Evolutionary conservation across 441 rosid genomes (phyloP).

Genomic region (Adansonia madagascariensis): DNA sequence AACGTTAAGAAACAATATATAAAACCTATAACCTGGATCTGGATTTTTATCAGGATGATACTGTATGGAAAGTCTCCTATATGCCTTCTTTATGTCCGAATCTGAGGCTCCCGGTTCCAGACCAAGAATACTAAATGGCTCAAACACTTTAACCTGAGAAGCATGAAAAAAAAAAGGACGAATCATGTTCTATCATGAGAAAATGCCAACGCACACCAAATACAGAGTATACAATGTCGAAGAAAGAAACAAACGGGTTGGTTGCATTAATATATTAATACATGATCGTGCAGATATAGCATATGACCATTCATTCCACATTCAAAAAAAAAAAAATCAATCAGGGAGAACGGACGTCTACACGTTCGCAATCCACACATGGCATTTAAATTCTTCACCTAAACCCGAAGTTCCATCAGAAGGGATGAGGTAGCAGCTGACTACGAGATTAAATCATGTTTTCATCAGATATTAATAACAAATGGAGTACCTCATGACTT

Average conservation of each 20-base stretch:
- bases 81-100: conserved; percentile 85
- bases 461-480: neutral
- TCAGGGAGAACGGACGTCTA: neutral
- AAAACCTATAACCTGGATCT: conserved; percentile 80
- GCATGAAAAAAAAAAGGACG: conserved; percentile 13
- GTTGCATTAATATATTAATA: conserved; percentile 7
- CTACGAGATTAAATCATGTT: neutral
- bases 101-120: conserved; percentile 83
- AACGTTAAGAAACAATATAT: conserved; percentile 17
- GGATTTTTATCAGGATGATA: conserved; percentile 99
- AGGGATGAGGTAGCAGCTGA: neutral
- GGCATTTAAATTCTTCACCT: neutral
- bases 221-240: neutral
- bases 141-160: conserved; percentile 81
- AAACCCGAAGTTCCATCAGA: neutral
- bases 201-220: neutral
- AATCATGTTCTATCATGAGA: conserved; percentile 1
- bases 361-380: conserved; percentile 16
- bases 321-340: conserved; percentile 10
- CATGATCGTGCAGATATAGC: conserved; percentile 3
- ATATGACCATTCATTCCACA: neutral
- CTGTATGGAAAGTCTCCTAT: conserved; percentile 81
- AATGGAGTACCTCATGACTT: conserved; percentile 68
- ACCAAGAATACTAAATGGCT: conserved; percentile 84
- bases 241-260: neutral